phyloP scores from a whole-genome alignment of 2,329 filamentous ascomycete species.

The Cercospora sesami region DNA sequence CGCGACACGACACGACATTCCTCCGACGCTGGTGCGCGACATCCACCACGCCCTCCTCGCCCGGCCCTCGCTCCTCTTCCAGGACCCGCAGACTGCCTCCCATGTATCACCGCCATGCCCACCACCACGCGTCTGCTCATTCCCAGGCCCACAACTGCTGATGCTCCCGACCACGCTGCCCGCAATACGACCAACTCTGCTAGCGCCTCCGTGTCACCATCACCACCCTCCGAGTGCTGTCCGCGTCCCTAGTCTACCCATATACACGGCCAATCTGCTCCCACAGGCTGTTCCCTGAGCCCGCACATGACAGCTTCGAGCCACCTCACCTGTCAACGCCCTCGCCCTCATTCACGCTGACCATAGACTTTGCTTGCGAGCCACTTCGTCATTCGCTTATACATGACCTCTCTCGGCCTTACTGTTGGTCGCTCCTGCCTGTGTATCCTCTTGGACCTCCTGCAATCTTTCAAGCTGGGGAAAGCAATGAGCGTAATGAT shows the following conservation, averaged over 20 bases:
- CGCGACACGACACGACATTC: conserved; percentile 7
- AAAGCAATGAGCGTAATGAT: conserved; percentile 33
- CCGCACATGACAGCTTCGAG: conserved; percentile 1
- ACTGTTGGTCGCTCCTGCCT: conserved; percentile 27
- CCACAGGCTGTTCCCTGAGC: not conserved
- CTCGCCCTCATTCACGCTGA: conserved; percentile 6
- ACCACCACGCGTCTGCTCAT: conserved; percentile 12
- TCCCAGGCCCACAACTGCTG: conserved; percentile 13
- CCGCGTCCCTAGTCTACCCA: not conserved
- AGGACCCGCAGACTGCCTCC: conserved; percentile 8
- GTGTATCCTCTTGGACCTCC: conserved; percentile 27
- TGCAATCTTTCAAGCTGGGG: conserved; percentile 26
- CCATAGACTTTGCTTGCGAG: not conserved
- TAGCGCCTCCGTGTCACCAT: conserved; percentile 18
- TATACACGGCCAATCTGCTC: not conserved
- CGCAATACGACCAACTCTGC: conserved; percentile 17
- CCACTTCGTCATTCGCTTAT: not conserved
- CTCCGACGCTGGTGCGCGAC: conserved; percentile 4
- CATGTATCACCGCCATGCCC: conserved; percentile 24
- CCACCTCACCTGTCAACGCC: conserved; percentile 2
- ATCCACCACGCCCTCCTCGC: conserved; percentile 10
- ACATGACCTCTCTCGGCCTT: conserved; percentile 28
- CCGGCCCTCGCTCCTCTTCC: conserved; percentile 17
- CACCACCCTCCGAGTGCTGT: not conserved
- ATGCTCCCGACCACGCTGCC: not conserved